Evolutionary conservation across 208 protist species (phyloP).

Genomic region (Acanthamoeba culbertsoni): DNA sequence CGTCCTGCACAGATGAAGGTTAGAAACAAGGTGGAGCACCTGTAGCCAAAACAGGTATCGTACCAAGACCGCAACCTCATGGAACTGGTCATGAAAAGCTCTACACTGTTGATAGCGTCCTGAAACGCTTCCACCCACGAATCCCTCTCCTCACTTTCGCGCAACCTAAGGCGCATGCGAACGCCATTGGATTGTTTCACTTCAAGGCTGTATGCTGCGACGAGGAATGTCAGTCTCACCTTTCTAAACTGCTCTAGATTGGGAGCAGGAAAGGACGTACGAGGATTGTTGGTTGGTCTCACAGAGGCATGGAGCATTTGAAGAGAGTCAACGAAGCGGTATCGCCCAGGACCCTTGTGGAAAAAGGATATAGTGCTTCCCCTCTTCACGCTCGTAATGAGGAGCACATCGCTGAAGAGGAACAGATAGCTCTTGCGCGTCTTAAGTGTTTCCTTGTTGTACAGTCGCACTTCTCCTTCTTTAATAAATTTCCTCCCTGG

Average conservation of each 20-base stretch:
- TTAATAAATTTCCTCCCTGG: slow-evolving; percentile 14
- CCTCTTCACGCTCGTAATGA: not conserved
- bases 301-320: not conserved
- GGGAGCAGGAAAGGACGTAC: not conserved
- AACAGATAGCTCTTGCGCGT: not conserved
- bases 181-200: too few relatives aligned
- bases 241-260: not conserved
- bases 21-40: too few relatives aligned
- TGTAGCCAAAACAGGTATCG: too few relatives aligned
- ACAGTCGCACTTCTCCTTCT: not conserved
- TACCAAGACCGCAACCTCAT: not conserved
- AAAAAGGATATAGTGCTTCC: slow-evolving; percentile 37
- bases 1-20: too few relatives aligned
- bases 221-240: too few relatives aligned
- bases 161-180: too few relatives aligned
- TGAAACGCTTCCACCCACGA: not conserved
- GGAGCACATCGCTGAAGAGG: slow-evolving; percentile 31
- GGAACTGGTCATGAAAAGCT: too few relatives aligned
- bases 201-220: too few relatives aligned
- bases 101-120: not conserved
- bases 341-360: not conserved
- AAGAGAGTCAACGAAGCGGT: slow-evolving; percentile 6
- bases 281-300: not conserved
- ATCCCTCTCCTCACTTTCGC: not conserved
- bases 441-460: not conserved